Conservation (phyloP, 2,329 filamentous ascomycete genomes). For the Ceratocystis ficicola region DNA sequence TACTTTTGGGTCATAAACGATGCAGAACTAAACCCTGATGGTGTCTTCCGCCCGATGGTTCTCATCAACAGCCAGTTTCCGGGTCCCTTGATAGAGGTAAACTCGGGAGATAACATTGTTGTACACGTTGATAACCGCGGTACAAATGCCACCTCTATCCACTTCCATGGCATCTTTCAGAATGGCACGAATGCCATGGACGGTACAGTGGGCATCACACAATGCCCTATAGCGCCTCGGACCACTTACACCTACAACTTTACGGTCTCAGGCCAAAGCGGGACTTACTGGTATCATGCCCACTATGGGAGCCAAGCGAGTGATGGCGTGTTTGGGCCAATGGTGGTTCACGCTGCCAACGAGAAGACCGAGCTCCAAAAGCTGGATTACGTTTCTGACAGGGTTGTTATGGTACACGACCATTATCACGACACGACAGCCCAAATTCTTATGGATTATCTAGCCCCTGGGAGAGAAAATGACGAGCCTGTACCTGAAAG, state of each 20-base stretch:
- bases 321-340: conserved; percentile 55
- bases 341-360: conserved; percentile 50
- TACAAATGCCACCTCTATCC: conserved; percentile 53
- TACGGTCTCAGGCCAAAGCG: conserved; percentile 41
- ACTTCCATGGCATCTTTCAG: conserved; percentile 69
- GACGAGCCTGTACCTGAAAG: conserved; percentile 56
- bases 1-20: conserved; percentile 49
- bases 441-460: conserved; percentile 41
- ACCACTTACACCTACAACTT: conserved; percentile 56
- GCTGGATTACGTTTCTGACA: conserved; percentile 34
- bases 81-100: conserved; percentile 58
- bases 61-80: conserved; percentile 67
- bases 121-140: conserved; percentile 58
- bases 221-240: conserved; percentile 54
- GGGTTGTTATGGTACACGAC: conserved; percentile 56
- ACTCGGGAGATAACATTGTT: conserved; percentile 59
- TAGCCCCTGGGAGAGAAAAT: conserved; percentile 41
- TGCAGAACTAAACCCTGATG: conserved; percentile 48
- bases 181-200: conserved; percentile 64
- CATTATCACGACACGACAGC: conserved; percentile 54
- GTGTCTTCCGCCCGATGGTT: conserved; percentile 46
- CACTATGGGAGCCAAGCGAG: conserved; percentile 54
- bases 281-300: conserved; percentile 50
- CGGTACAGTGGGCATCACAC: conserved; percentile 54
- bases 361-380: conserved; percentile 28